Evolutionary conservation across 306 rosid genomes (phyloP).

Genomic region (Trichosanthes cucumerina): DNA sequence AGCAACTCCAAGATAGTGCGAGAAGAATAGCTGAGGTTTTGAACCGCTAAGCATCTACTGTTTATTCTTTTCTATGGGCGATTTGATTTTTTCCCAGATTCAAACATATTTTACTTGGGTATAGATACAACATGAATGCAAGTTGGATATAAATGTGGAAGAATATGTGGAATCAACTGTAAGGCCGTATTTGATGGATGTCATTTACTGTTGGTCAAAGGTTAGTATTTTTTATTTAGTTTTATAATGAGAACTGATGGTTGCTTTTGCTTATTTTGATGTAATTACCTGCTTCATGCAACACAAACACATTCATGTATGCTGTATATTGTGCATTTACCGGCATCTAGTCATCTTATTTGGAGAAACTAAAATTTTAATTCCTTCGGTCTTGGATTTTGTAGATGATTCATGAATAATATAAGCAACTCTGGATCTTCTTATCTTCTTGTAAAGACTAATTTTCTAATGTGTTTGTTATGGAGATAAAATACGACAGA

Average conservation of each 20-base stretch:
- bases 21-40: constrained; percentile 91
- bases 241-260: background rate
- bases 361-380: background rate
- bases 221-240: constrained; percentile 33
- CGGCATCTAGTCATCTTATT: background rate
- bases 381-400: background rate
- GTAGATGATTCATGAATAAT: background rate
- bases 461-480: background rate
- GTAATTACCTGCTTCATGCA: background rate
- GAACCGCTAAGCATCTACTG: constrained; percentile 8
- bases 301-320: background rate
- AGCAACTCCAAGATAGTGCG: constrained; percentile 96
- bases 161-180: constrained; percentile 95
- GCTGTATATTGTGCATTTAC: background rate
- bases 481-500: background rate
- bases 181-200: constrained; percentile 97
- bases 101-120: background rate
- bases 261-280: background rate
- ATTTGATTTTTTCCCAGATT: background rate
- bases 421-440: background rate
- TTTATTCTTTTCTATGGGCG: background rate
- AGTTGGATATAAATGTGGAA: constrained; percentile 67
- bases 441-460: background rate
- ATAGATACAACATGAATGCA: constrained; percentile 97
- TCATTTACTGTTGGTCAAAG: constrained; percentile 92